A percentile compares a stretch with the other conserved stretches of the same genome.
These are phyloP conservation scores for Termitomyces sp. DNA, from an alignment of 768 basidiomycete species.

Conservation along the genomic window DNA sequence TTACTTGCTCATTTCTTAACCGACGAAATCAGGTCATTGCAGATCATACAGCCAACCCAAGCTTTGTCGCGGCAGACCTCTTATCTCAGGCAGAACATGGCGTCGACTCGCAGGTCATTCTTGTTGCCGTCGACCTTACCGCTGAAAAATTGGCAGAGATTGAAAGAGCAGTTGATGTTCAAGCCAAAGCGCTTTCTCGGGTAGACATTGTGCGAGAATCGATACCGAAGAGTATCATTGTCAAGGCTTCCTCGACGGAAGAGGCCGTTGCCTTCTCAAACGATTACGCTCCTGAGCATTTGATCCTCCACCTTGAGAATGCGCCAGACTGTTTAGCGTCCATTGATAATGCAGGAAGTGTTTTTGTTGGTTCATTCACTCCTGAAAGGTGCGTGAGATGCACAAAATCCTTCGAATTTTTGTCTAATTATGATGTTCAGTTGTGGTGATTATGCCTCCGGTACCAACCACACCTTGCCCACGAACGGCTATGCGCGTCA, in stretches of 20 bases:
- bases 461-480: constrained; percentile 97
- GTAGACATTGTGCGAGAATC: constrained; percentile 90
- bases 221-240: constrained; percentile 86
- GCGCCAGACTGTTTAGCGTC: constrained; percentile 57
- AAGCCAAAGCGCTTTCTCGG: constrained; percentile 82
- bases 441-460: constrained; percentile 98
- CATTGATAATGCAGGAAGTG: constrained; percentile 91
- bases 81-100: constrained; percentile 98
- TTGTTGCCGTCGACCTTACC: constrained; percentile 74
- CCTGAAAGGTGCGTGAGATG: constrained; percentile 78
- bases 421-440: constrained; percentile 32
- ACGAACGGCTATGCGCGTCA: constrained; percentile 96
- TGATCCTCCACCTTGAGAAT: constrained; percentile 83
- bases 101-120: constrained; percentile 95
- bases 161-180: constrained; percentile 79
- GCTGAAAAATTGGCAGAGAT: constrained; percentile 61
- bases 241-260: constrained; percentile 57
- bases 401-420: background rate
- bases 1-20: background rate
- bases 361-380: constrained; percentile 92
- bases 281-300: constrained; percentile 97
- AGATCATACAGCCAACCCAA: constrained; percentile 78
- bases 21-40: constrained; percentile 72
- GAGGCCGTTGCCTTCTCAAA: constrained; percentile 90
- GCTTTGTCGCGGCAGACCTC: constrained; percentile 94